Base-by-base conservation (phyloP, 2,329 filamentous ascomycete genomes). In the Ascochyta fabae region DNA sequence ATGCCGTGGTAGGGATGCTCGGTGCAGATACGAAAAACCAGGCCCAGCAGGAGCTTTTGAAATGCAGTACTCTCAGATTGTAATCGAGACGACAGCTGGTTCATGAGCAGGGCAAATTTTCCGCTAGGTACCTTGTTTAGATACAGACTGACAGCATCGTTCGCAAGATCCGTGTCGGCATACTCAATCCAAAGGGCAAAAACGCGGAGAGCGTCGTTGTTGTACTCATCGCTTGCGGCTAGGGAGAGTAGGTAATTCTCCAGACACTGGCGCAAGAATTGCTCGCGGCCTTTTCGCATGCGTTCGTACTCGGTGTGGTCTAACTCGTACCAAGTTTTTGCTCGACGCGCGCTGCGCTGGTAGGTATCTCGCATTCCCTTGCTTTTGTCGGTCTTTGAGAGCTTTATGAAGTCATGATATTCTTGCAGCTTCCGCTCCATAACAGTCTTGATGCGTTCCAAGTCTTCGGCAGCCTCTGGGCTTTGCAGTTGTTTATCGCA, bases 1-100 rank as follows among this genome's bases (percentile, higher is more conserved):
- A 98, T 94, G 44, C 92, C 92, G 71, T 99, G 96, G 73, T 93
- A 96, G 0, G 95, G 96, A 76, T 99, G 95, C 53, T 99, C 92
- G 10, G 85, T 82, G 70, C 94, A 98, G 51, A 99, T 96, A 8
- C 87, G 88, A 68, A 87, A 86, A 4, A 98, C 87, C 16, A 99
- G 79, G 2, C 82, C 80, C 47, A 86, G 85, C 2, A 99, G 80
- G 1, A 94, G 81, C 36, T 80, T 82, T 68, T 99, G 95, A 69
- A 99, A 99, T 0, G 80, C 71, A 15, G 82, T 84, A 1, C 83
- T 76, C 29, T 88, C 84, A 58, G 90, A 86, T 58, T 96, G 87
- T 6, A 99, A 79, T 7, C 95, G 88, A n/a, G 96, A 99, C 6
- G 93, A 94, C 29, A 99, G 83, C 74, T 99, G 95, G 69, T 97